These are phyloP conservation scores for Epicoccum sorghinum DNA, from an alignment of 2,329 filamentous ascomycete genomes.

Conservation along the genomic window DNA sequence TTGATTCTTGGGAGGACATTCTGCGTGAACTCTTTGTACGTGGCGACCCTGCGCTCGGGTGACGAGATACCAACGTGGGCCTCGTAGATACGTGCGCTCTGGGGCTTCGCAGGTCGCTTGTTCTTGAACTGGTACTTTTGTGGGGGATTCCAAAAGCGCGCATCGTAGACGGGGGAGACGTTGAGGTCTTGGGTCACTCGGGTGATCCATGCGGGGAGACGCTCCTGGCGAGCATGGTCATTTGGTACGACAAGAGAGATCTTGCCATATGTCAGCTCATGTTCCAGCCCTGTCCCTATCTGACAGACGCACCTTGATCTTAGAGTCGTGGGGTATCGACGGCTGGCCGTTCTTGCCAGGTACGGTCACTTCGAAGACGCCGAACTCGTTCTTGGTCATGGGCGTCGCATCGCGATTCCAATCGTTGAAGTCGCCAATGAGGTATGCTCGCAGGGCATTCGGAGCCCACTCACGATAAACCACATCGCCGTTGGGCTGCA, in stretches of 20 bases:
- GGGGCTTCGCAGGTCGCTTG: conserved; percentile 78
- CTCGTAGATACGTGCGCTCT: conserved; percentile 91
- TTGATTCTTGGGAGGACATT: conserved; percentile 93
- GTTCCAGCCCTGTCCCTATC: background rate
- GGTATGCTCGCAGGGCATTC: conserved; percentile 80
- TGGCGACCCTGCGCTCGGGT: conserved; percentile 84
- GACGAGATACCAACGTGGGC: conserved; percentile 98
- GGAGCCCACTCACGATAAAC: conserved; percentile 96
- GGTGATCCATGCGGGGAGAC: conserved; percentile 95
- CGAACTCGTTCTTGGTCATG: conserved; percentile 86
- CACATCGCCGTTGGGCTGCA: conserved; percentile 81
- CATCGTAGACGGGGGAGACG: conserved; percentile 92
- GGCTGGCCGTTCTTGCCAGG: conserved; percentile 75
- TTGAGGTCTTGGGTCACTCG: conserved; percentile 92
- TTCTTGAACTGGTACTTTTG: conserved; percentile 86
- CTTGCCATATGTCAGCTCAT: conserved; percentile 52
- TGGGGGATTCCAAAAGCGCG: conserved; percentile 95
- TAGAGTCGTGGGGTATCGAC: conserved; percentile 89
- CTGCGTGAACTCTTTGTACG: conserved; percentile 95
- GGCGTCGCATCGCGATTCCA: conserved; percentile 85
- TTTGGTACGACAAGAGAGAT: conserved; percentile 81
- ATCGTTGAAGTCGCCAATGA: conserved; percentile 94
- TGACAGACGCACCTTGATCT: conserved; percentile 75
- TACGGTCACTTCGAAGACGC: conserved; percentile 83
- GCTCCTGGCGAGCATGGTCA: conserved; percentile 78